Conservation (phyloP, 148 eudicot species). For the Dianthus caryophyllus region DNA sequence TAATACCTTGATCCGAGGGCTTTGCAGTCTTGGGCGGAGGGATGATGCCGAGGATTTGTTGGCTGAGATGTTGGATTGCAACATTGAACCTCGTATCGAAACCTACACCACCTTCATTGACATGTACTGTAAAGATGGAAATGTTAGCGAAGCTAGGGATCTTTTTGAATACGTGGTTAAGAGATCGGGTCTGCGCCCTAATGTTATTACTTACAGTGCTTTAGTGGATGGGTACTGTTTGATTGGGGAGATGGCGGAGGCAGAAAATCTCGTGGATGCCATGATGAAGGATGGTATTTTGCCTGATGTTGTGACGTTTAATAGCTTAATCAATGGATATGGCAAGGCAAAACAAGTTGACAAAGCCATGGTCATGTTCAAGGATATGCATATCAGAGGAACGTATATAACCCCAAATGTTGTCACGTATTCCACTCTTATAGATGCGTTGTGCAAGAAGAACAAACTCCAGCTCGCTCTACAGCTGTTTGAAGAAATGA, state of each 20-base stretch:
- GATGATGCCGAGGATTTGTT: conserved; percentile 5
- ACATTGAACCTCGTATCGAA: background rate
- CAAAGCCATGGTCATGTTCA: conserved; percentile 7
- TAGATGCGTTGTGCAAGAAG: conserved; percentile 11
- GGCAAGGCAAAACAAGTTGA: conserved; percentile 15
- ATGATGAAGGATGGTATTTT: conserved; percentile 4
- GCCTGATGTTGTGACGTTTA: conserved; percentile 13
- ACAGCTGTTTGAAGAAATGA: background rate
- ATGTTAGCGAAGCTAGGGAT: background rate
- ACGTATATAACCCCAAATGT: background rate
- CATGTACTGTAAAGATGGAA: conserved; percentile 18
- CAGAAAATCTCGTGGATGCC: background rate
- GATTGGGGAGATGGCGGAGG: conserved; percentile 7
- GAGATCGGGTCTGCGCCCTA: conserved; percentile 1
- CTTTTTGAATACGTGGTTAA: background rate
- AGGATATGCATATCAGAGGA: conserved; percentile 1
- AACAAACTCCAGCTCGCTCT: background rate
- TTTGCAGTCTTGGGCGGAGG: conserved; percentile 15
- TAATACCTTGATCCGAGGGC: conserved; percentile 4
- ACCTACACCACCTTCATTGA: conserved; percentile 11
- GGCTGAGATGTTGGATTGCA: conserved; percentile 6
- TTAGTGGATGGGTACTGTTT: conserved; percentile 10
- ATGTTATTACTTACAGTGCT: conserved; percentile 14
- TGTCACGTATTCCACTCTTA: conserved; percentile 12
- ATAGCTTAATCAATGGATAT: conserved; percentile 17